Percentiles rank a stretch among this genome's conserved stretches.
These are phyloP conservation scores for Cercospora sp. DNA, from an alignment of 2,329 filamentous ascomycete species.

Conservation along the genomic window DNA sequence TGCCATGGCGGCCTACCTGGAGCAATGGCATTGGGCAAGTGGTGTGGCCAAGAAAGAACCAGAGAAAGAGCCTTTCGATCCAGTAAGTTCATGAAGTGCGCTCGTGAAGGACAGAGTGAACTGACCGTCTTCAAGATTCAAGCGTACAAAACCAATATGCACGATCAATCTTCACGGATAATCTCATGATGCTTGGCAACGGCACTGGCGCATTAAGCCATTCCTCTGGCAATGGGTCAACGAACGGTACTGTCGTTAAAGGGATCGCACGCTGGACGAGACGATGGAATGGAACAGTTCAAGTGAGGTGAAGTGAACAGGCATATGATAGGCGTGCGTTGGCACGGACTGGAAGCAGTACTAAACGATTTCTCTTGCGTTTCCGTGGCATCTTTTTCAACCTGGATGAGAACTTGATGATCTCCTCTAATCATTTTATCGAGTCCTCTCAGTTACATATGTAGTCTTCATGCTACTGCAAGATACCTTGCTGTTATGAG, in stretches of 20 bases:
- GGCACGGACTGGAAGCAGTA: too few relatives aligned
- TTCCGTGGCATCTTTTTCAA: too few relatives aligned
- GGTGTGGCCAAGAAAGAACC: neutral
- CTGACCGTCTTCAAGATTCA: neutral
- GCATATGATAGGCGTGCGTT: too few relatives aligned
- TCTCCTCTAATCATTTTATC: too few relatives aligned
- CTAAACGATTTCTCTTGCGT: too few relatives aligned
- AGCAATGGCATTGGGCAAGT: neutral
- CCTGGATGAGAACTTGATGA: too few relatives aligned
- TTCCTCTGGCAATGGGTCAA: neutral
- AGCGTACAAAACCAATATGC: neutral
- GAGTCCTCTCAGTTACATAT: too few relatives aligned
- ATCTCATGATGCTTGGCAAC: neutral
- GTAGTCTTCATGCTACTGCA: too few relatives aligned
- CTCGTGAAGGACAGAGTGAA: neutral
- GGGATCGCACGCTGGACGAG: neutral
- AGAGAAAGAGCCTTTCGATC: neutral
- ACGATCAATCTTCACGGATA: neutral
- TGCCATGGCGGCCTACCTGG: neutral
- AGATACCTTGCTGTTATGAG: too few relatives aligned
- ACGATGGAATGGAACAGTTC: neutral
- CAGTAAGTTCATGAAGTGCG: neutral
- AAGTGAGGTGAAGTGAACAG: too few relatives aligned
- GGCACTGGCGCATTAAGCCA: neutral
- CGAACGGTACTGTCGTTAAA: neutral